phyloP scores from a whole-genome alignment of 768 basidiomycete species.

The Panus rudis region DNA sequence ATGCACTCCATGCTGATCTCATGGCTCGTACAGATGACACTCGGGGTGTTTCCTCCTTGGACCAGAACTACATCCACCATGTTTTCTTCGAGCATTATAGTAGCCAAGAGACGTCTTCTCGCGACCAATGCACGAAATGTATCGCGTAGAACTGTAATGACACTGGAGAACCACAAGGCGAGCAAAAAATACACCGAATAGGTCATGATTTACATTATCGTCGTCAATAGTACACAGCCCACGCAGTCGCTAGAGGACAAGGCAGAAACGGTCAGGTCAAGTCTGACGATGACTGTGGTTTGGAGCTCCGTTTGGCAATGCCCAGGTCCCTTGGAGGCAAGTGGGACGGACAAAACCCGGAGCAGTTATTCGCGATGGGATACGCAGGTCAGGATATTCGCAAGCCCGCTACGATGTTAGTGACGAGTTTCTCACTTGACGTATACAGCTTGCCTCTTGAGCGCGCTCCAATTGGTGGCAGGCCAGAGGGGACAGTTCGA shows the following conservation, averaged over 20 bases:
- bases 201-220: not conserved
- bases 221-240: slow-evolving; percentile 52
- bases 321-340: slow-evolving; percentile 30
- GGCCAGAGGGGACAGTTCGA: slow-evolving; percentile 46
- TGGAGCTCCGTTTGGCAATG: slow-evolving; percentile 27
- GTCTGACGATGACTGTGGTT: slow-evolving; percentile 25
- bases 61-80: too few relatives aligned
- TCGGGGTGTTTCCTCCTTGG: too few relatives aligned
- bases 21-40: too few relatives aligned
- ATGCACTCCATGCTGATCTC: too few relatives aligned
- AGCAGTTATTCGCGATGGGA: slow-evolving; percentile 32
- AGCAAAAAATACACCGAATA: not conserved
- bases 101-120: too few relatives aligned
- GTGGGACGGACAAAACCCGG: slow-evolving; percentile 33
- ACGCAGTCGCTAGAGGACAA: slow-evolving; percentile 55
- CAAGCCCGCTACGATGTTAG: not conserved
- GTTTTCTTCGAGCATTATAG: too few relatives aligned
- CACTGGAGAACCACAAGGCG: slow-evolving; percentile 43
- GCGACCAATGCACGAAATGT: not conserved
- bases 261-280: slow-evolving; percentile 53
- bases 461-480: slow-evolving; percentile 59
- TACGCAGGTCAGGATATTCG: slow-evolving; percentile 23
- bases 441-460: slow-evolving; percentile 58
- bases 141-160: slow-evolving; percentile 22
- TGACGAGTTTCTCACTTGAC: too few relatives aligned